These are phyloP conservation scores for Micractinium sp. DNA, from an alignment of 139 green algal species.

Conservation along the genomic window DNA sequence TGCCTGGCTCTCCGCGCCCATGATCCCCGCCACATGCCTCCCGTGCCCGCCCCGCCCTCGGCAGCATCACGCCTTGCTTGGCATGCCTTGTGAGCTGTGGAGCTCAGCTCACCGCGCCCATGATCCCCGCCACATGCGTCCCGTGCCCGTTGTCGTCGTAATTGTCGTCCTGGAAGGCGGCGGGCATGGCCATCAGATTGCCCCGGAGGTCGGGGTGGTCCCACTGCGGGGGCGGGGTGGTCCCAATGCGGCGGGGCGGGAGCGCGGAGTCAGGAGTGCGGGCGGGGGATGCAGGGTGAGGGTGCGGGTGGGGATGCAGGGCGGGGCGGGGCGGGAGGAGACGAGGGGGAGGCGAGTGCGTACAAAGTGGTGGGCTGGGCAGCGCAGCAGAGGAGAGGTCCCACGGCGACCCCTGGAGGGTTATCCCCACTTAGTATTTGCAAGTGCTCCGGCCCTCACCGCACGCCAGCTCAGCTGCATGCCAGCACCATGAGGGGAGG, in stretches of 20 bases:
- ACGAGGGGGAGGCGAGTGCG: too few relatives aligned
- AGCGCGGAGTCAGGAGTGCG: not conserved
- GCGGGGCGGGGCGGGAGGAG: too few relatives aligned
- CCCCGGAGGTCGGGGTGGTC: constrained; percentile 20
- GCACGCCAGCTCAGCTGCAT: too few relatives aligned
- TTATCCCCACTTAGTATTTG: too few relatives aligned
- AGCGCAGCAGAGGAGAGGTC: too few relatives aligned
- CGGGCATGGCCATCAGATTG: not conserved
- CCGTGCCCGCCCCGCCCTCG: too few relatives aligned
- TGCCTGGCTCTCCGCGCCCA: constrained; percentile 11
- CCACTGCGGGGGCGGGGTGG: not conserved
- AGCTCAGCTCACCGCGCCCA: constrained; percentile 18
- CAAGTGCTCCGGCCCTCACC: too few relatives aligned
- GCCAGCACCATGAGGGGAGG: too few relatives aligned
- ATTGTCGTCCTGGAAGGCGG: not conserved
- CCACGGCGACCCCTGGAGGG: too few relatives aligned
- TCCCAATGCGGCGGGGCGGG: not conserved
- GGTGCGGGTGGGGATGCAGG: not conserved
- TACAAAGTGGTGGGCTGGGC: too few relatives aligned
- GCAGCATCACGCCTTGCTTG: too few relatives aligned
- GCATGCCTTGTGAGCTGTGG: not conserved
- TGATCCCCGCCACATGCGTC: constrained; percentile 26
- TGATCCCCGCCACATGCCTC: not conserved
- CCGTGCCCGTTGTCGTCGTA: constrained; percentile 28
- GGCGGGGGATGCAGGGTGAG: too few relatives aligned